Evolutionary conservation across 179 eudicot genomes (phyloP).

Genomic region (Beta lomatogona): DNA sequence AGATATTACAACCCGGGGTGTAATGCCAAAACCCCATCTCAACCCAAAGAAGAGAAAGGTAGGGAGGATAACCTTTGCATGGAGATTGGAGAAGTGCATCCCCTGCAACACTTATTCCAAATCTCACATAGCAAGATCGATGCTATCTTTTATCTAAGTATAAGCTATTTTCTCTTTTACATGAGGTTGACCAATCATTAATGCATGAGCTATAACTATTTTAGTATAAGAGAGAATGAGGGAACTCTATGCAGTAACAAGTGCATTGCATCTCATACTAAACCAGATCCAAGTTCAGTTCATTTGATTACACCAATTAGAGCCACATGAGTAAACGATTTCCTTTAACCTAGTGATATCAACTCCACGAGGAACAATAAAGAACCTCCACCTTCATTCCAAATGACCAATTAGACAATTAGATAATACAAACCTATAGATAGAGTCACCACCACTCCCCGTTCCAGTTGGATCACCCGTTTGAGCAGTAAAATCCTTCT

Average conservation of each 20-base stretch:
- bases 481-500: slow-evolving; percentile 96
- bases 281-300: not conserved
- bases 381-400: not conserved
- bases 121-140: not conserved
- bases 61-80: not conserved
- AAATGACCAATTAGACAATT: not conserved
- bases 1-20: not conserved
- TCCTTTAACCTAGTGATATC: not conserved
- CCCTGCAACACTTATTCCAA: not conserved
- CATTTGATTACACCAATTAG: not conserved
- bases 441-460: slow-evolving; percentile 83
- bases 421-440: slow-evolving; percentile 69
- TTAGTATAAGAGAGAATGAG: not conserved
- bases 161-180: not conserved
- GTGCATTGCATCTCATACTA: not conserved
- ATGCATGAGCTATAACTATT: not conserved
- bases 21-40: not conserved
- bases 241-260: not conserved
- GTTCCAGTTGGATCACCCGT: slow-evolving; percentile 96
- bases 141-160: not conserved
- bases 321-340: not conserved
- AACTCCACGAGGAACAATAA: not conserved
- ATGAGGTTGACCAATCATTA: not conserved
- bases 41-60: not conserved
- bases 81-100: not conserved